These are phyloP conservation scores for Phytophthora capsici DNA, from an alignment of 352 stramenopile genomes.

Conservation along the genomic window DNA sequence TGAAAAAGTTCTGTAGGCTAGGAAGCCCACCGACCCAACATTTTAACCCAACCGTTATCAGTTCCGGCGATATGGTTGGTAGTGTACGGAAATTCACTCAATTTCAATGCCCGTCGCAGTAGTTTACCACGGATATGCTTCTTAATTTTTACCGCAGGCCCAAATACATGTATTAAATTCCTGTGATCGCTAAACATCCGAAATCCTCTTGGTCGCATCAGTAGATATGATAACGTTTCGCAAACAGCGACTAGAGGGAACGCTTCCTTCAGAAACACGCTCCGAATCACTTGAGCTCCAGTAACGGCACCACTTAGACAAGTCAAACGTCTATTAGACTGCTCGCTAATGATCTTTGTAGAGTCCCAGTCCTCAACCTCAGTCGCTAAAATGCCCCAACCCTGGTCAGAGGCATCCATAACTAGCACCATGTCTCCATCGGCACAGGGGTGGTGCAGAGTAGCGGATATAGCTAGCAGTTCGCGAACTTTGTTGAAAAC, in stretches of 20 bases:
- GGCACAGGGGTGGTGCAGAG: too few species aligned
- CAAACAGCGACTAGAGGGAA: slow-evolving; percentile 4
- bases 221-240: background rate
- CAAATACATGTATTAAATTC: slow-evolving; percentile 7
- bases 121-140: too few species aligned
- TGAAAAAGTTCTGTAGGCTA: background rate
- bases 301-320: slow-evolving; percentile 6
- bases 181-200: slow-evolving; percentile 1
- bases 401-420: too few species aligned
- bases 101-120: too few species aligned
- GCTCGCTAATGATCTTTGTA: too few species aligned
- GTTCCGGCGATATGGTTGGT: background rate
- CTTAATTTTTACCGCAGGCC: background rate
- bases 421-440: too few species aligned
- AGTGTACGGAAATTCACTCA: too few species aligned
- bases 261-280: slow-evolving; percentile 3
- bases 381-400: too few species aligned
- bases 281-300: background rate
- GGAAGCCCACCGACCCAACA: background rate
- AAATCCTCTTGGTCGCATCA: slow-evolving; percentile 1
- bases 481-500: too few species aligned
- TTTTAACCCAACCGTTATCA: background rate
- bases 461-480: too few species aligned
- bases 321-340: background rate
- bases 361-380: too few species aligned